phyloP scores from a whole-genome alignment of 768 basidiomycete genomes.

The Lyophyllum decastes region DNA sequence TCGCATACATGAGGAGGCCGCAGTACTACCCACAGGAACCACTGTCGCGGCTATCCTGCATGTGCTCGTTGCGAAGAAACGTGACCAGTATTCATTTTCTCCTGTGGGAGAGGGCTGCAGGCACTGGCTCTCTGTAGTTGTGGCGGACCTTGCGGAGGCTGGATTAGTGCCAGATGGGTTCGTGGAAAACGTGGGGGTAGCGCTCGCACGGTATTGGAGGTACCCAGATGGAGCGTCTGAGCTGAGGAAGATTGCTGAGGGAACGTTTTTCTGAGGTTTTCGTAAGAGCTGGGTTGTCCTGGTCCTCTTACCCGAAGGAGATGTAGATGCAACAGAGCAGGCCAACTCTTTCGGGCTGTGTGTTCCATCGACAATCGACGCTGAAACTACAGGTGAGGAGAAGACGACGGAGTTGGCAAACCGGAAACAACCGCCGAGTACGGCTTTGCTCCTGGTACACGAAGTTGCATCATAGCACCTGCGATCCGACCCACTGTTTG shows the following conservation, averaged over 20 bases:
- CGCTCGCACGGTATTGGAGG: not conserved
- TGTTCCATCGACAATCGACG: too few species aligned
- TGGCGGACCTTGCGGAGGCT: not conserved
- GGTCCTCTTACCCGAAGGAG: too few species aligned
- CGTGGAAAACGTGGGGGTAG: not conserved
- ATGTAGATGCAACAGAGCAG: too few species aligned
- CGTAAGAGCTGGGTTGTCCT: too few species aligned
- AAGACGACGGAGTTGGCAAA: too few species aligned
- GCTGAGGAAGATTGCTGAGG: not conserved
- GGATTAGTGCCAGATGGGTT: not conserved
- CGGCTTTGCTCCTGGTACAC: too few species aligned
- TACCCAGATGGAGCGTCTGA: not conserved
- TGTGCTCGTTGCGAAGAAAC: not conserved
- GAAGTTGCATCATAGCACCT: too few species aligned
- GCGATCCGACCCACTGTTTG: too few species aligned
- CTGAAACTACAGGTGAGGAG: too few species aligned
- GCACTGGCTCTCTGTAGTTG: not conserved
- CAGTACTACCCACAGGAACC: not conserved
- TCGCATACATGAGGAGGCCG: not conserved
- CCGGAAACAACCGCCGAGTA: too few species aligned
- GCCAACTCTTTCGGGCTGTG: too few species aligned
- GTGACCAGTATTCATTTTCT: not conserved
- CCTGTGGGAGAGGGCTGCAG: not conserved
- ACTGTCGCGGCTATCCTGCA: not conserved
- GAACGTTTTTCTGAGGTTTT: not conserved